phyloP scores from a whole-genome alignment of 352 stramenopile species.

The Pythium aristosporum region DNA sequence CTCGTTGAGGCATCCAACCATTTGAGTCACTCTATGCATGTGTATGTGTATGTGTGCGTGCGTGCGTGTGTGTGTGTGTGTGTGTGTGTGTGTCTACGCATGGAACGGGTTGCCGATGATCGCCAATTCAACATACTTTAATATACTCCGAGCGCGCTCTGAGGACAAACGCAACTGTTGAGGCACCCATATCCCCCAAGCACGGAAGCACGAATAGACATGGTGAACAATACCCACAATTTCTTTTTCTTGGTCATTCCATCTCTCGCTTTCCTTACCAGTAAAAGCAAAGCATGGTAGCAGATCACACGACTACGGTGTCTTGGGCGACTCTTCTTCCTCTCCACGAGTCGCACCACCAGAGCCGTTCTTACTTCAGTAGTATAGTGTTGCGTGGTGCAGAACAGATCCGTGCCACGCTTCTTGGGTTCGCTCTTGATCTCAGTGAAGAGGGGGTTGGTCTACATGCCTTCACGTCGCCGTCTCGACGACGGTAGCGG shows the following conservation, averaged over 20 bases:
- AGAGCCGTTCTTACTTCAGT: conserved; percentile 83
- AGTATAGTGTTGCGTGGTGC: conserved; percentile 56
- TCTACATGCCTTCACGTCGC: conserved; percentile 50
- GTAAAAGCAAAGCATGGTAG: too few species aligned
- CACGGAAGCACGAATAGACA: neutral
- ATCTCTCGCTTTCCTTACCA: too few species aligned
- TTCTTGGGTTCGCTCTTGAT: conserved; percentile 43
- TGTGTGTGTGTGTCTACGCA: conserved; percentile 3
- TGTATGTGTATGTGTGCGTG: neutral
- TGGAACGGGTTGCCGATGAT: conserved; percentile 42
- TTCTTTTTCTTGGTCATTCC: neutral
- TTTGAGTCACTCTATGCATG: neutral
- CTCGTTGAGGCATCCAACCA: conserved; percentile 17
- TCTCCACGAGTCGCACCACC: conserved; percentile 33
- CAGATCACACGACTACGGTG: too few species aligned
- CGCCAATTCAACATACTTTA: conserved; percentile 70
- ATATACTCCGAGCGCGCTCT: conserved; percentile 78
- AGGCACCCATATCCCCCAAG: conserved; percentile 34
- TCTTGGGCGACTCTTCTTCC: too few species aligned
- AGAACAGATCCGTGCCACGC: conserved; percentile 43
- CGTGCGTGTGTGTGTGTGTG: neutral
- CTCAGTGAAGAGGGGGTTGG: conserved; percentile 44
- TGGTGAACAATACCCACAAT: too few species aligned
- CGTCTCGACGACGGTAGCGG: conserved; percentile 56
- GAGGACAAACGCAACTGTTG: conserved; percentile 57